Conservation (phyloP, 2,329 filamentous ascomycete genomes). For the Thermomyces lanuginosus region DNA sequence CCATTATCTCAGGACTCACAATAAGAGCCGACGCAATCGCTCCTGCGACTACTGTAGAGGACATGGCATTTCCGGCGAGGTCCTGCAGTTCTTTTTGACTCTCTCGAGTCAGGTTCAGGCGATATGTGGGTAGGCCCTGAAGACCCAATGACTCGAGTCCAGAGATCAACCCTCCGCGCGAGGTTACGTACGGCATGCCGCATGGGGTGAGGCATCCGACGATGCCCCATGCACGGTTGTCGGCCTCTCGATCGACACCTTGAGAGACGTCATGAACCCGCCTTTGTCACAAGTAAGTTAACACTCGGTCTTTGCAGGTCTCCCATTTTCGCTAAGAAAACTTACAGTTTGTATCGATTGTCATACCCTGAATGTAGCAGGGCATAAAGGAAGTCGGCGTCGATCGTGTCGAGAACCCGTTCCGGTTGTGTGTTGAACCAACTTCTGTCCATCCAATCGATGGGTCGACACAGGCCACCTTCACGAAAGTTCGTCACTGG, state of each 20-base stretch:
- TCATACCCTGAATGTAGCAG: slow-evolving; percentile 36
- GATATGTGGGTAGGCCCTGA: slow-evolving; percentile 51
- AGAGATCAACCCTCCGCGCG: slow-evolving; percentile 42
- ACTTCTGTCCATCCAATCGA: slow-evolving; percentile 38
- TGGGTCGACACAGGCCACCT: slow-evolving; percentile 35
- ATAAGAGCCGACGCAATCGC: slow-evolving; percentile 45
- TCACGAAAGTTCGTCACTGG: slow-evolving; percentile 46
- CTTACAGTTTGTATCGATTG: slow-evolving; percentile 39
- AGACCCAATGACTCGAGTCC: slow-evolving; percentile 47
- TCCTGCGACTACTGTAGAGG: slow-evolving; percentile 51
- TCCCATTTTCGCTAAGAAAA: neutral
- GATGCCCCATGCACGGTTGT: slow-evolving; percentile 38
- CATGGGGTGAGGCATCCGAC: slow-evolving; percentile 52
- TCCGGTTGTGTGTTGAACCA: slow-evolving; percentile 38
- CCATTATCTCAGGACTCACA: slow-evolving; percentile 16
- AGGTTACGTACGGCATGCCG: slow-evolving; percentile 45
- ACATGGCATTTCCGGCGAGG: slow-evolving; percentile 68
- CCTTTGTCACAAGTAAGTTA: slow-evolving; percentile 10
- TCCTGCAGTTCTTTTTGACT: slow-evolving; percentile 47
- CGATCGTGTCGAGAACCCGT: slow-evolving; percentile 50
- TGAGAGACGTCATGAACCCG: slow-evolving; percentile 49
- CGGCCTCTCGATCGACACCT: slow-evolving; percentile 47
- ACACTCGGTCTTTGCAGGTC: slow-evolving; percentile 1
- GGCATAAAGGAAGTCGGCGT: slow-evolving; percentile 42
- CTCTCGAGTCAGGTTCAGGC: slow-evolving; percentile 48